phyloP scores from a whole-genome alignment of 164 flowering plant species.

The Cinnamomum micranthum region DNA sequence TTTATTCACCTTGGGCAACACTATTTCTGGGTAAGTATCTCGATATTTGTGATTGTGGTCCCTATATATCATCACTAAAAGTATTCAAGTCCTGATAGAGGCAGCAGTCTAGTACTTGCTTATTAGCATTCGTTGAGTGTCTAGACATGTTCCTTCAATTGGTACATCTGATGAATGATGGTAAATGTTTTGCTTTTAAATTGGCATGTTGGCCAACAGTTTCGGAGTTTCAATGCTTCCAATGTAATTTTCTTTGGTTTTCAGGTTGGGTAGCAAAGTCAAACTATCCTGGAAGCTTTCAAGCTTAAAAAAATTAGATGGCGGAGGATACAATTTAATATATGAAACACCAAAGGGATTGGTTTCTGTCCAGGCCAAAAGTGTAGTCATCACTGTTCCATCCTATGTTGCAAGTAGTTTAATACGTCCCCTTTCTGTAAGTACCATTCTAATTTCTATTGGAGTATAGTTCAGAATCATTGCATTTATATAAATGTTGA shows the following conservation, averaged over 20 bases:
- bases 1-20: too few species aligned
- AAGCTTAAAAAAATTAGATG: conserved; percentile 43
- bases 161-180: background rate
- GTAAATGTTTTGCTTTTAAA: background rate
- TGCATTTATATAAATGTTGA: background rate
- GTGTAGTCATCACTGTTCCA: conserved; percentile 83
- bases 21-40: too few species aligned
- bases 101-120: background rate
- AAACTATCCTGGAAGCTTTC: conserved; percentile 88
- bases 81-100: background rate
- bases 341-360: conserved; percentile 87
- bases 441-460: conserved; percentile 24
- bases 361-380: conserved; percentile 53
- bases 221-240: background rate
- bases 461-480: background rate
- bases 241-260: conserved; percentile 5
- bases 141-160: background rate
- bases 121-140: background rate
- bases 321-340: conserved; percentile 55
- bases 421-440: conserved; percentile 81
- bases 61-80: background rate
- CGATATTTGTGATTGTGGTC: too few species aligned
- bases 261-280: conserved; percentile 76
- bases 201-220: background rate
- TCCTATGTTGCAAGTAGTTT: conserved; percentile 71